Percentiles rank a stretch among this genome's conserved stretches.
These are phyloP conservation scores for Dendrostoma leiphaemia DNA, from an alignment of 2,329 filamentous ascomycete genomes.

Conservation along the genomic window DNA sequence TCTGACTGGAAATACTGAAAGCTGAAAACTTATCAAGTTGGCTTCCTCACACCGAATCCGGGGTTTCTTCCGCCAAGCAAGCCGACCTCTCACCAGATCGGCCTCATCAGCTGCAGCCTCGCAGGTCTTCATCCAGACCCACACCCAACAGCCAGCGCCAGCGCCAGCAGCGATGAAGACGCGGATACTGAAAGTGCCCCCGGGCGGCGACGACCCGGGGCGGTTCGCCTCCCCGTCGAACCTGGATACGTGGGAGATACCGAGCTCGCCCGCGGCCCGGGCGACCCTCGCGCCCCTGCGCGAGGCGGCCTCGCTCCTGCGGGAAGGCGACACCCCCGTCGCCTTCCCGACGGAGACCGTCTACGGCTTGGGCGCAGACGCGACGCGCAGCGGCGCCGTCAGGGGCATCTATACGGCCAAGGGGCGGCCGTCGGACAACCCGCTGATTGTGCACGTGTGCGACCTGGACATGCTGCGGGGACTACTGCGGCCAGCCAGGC, in stretches of 20 bases:
- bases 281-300: conserved; percentile 44
- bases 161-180: conserved; percentile 23
- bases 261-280: conserved; percentile 20
- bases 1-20: not conserved
- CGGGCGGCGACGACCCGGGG: conserved; percentile 14
- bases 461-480: conserved; percentile 73
- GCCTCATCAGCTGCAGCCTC: conserved; percentile 10
- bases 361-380: conserved; percentile 95
- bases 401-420: conserved; percentile 92
- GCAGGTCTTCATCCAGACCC: not conserved
- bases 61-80: not conserved
- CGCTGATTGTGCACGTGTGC: conserved; percentile 87
- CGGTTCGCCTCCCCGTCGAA: conserved; percentile 6
- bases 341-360: conserved; percentile 98
- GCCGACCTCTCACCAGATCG: not conserved
- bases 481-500: conserved; percentile 44
- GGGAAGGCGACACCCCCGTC: conserved; percentile 69
- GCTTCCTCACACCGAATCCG: not conserved
- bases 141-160: conserved; percentile 3
- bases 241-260: conserved; percentile 43
- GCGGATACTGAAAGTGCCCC: conserved; percentile 26
- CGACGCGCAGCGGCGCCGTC: conserved; percentile 79
- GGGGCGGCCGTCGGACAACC: conserved; percentile 88
- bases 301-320: conserved; percentile 66
- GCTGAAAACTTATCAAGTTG: not conserved